Percentiles rank a stretch among this genome's conserved stretches.
phyloP scores from a whole-genome alignment of 371 early-diverging fungal species.

The Chytridium lagenaria region DNA sequence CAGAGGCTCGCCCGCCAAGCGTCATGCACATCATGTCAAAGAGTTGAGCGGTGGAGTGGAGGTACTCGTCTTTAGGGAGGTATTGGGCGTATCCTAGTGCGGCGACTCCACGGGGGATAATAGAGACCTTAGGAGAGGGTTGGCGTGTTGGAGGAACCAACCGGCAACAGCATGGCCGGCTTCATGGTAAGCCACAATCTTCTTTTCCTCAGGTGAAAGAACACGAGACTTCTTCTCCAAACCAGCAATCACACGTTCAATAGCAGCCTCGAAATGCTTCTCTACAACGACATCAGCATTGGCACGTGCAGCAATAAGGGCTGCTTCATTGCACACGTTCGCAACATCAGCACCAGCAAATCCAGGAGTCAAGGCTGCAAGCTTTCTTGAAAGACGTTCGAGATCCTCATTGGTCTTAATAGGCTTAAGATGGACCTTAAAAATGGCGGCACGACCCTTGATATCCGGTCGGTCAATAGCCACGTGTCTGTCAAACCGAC shows the following conservation, averaged over 20 bases:
- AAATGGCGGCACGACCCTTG: conserved; percentile 92
- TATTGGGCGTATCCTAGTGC: conserved; percentile 99
- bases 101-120: conserved; percentile 95
- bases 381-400: conserved; percentile 74
- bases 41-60: conserved; percentile 90
- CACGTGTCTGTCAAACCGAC: conserved; percentile 99
- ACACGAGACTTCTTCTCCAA: conserved; percentile 96
- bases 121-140: conserved; percentile 96
- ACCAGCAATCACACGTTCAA: conserved; percentile 98
- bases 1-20: conserved; percentile 94
- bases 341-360: conserved; percentile 97
- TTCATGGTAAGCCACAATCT: conserved; percentile 98
- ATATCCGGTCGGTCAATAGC: conserved; percentile 96
- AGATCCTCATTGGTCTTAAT: conserved; percentile 85
- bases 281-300: conserved; percentile 78
- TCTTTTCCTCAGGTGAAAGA: conserved; percentile 97
- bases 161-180: conserved; percentile 99
- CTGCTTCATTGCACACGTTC: conserved; percentile 99
- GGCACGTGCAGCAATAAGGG: conserved; percentile 95
- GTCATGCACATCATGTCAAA: conserved; percentile 98
- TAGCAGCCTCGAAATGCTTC: conserved; percentile 94
- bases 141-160: conserved; percentile 96
- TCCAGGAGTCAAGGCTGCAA: conserved; percentile 96
- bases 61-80: conserved; percentile 95
- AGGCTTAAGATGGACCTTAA: conserved; percentile 93